Percentiles rank a stretch among this genome's conserved stretches.
Conservation (phyloP, 1,284 basidiomycete genomes). For the Tilletia indica region DNA sequence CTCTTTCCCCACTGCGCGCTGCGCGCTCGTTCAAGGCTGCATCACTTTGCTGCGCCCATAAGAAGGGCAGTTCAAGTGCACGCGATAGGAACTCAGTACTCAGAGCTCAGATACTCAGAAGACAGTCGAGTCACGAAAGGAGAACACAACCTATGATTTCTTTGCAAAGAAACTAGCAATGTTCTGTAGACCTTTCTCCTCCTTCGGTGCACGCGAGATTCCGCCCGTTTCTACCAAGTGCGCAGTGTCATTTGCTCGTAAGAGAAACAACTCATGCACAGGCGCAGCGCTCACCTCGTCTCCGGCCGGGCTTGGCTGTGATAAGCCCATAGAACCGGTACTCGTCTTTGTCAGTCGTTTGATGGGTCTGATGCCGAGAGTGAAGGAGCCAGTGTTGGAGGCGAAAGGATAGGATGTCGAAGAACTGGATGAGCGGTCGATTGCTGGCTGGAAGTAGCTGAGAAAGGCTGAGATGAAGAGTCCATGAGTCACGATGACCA, state of each 20-base stretch:
- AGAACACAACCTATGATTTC: not conserved
- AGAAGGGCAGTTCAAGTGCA: no score
- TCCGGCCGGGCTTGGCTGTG: no score
- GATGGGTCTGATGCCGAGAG: slow-evolving; percentile 27
- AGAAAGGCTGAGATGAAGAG: slow-evolving; percentile 50
- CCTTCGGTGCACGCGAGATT: not conserved
- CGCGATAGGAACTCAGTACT: no score
- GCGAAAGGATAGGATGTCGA: slow-evolving; percentile 32
- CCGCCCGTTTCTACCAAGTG: not conserved
- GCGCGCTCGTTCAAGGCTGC: no score
- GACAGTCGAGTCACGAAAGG: no score
- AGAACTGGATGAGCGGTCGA: slow-evolving; percentile 17
- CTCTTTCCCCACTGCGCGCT: no score
- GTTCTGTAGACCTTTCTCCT: slow-evolving; percentile 9
- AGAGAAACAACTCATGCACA: not conserved
- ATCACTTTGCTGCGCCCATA: no score
- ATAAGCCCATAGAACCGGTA: not conserved
- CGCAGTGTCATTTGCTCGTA: slow-evolving; percentile 7
- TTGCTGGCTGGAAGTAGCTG: slow-evolving; percentile 27
- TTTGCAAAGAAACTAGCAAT: slow-evolving; percentile 10
- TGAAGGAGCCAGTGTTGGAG: slow-evolving; percentile 41
- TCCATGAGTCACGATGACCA: slow-evolving; percentile 47
- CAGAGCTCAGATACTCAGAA: no score
- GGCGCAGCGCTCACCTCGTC: not conserved
- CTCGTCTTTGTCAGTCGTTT: not conserved